Evolutionary conservation across 1,139 yeast genomes (phyloP).

Genomic region (Spencermartinsiella ligniputridi): DNA sequence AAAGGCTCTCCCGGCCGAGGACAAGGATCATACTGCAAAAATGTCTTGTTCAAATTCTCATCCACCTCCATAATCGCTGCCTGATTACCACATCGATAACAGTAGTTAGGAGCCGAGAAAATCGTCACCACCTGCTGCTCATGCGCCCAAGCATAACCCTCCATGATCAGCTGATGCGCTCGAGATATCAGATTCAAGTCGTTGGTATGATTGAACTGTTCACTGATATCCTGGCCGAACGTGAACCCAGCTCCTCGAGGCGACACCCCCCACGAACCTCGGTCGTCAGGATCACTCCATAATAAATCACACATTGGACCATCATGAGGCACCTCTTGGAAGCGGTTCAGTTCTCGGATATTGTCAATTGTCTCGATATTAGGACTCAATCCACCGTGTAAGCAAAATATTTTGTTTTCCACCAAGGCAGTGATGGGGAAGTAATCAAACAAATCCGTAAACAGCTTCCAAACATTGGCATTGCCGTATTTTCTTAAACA

Average conservation of each 20-base stretch:
- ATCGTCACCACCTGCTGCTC: constrained; percentile 80
- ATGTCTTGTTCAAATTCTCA: constrained; percentile 53
- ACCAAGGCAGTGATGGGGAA: constrained; percentile 91
- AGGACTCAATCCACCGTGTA: constrained; percentile 96
- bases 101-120: constrained; percentile 95
- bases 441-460: constrained; percentile 82
- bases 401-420: constrained; percentile 78
- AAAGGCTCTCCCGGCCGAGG: constrained; percentile 97
- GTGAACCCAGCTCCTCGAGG: constrained; percentile 99
- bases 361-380: constrained; percentile 86
- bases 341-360: constrained; percentile 78
- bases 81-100: constrained; percentile 97
- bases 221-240: constrained; percentile 83
- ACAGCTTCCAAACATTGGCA: constrained; percentile 87
- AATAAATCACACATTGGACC: constrained; percentile 98
- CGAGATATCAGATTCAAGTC: constrained; percentile 85
- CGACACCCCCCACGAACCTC: constrained; percentile 94
- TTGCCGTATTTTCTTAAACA: constrained; percentile 92
- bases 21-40: constrained; percentile 90
- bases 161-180: constrained; percentile 98
- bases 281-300: constrained; percentile 98
- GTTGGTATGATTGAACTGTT: constrained; percentile 74
- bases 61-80: constrained; percentile 99
- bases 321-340: constrained; percentile 97
- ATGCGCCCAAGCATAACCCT: constrained; percentile 69